A percentile compares a stretch with the other conserved stretches of the same genome.
Evolutionary conservation across 768 basidiomycete genomes (phyloP).

Genomic region (Suillus americanus): DNA sequence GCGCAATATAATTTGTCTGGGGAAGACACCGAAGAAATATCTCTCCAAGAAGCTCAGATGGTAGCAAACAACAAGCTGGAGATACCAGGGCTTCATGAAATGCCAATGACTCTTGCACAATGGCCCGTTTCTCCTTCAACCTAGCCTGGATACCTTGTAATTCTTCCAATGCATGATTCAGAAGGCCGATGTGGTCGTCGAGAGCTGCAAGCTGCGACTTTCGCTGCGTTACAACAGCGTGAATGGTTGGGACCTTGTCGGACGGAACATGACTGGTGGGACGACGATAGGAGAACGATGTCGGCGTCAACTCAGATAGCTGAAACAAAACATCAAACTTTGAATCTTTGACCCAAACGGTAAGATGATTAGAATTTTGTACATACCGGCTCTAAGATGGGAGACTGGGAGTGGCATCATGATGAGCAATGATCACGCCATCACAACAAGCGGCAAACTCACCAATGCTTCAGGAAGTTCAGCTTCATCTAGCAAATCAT

Average conservation of each 20-base stretch:
- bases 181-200: conserved; percentile 17
- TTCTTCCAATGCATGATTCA: conserved; percentile 19
- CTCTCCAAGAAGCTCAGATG: conserved; percentile 28
- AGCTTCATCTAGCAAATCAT: conserved; percentile 16
- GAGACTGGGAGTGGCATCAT: conserved; percentile 7
- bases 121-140: conserved; percentile 19
- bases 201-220: conserved; percentile 21
- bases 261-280: conserved; percentile 13
- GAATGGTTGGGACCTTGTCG: conserved; percentile 18
- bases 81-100: conserved; percentile 25
- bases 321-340: background rate
- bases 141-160: conserved; percentile 16
- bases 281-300: conserved; percentile 15
- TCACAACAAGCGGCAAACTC: conserved; percentile 13
- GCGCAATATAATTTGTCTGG: conserved; percentile 23
- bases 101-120: conserved; percentile 21
- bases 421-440: conserved; percentile 36
- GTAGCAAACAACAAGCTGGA: conserved; percentile 21
- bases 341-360: background rate
- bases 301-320: conserved; percentile 19
- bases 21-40: conserved; percentile 30
- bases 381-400: conserved; percentile 20
- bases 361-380: background rate
- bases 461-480: conserved; percentile 27
- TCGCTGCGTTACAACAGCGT: conserved; percentile 19